Evolutionary conservation across 768 basidiomycete species (phyloP).

Genomic region (Chiua virens): DNA sequence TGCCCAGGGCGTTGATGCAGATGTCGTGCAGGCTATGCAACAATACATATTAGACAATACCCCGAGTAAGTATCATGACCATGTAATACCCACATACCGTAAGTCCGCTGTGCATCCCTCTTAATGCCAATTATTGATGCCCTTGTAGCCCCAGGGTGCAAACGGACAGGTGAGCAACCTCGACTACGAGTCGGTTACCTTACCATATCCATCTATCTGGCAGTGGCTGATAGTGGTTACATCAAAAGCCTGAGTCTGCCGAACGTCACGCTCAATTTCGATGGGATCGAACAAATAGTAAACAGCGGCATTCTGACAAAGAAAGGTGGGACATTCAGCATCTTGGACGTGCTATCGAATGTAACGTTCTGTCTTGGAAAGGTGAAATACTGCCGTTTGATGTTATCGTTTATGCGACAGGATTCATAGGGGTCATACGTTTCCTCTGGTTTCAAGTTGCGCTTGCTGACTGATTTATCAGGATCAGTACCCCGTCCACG

Average conservation of each 20-base stretch:
- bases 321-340: conserved; percentile 11
- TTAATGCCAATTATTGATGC: background rate
- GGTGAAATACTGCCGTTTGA: conserved; percentile 33
- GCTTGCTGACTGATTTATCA: conserved; percentile 6
- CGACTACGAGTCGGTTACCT: background rate
- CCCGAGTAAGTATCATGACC: conserved; percentile 46
- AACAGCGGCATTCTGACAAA: conserved; percentile 25
- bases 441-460: background rate
- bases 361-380: conserved; percentile 4
- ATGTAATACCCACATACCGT: conserved; percentile 56
- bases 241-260: conserved; percentile 20
- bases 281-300: conserved; percentile 17
- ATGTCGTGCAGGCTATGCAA: conserved; percentile 36
- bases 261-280: conserved; percentile 27
- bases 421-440: conserved; percentile 28
- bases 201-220: background rate
- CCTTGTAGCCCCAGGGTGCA: conserved; percentile 55
- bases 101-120: conserved; percentile 12
- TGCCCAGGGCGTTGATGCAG: background rate
- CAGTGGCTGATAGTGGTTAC: conserved; percentile 31
- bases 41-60: conserved; percentile 48
- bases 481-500: conserved; percentile 22
- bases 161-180: conserved; percentile 38
- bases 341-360: background rate
- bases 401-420: conserved; percentile 35